phyloP scores from a whole-genome alignment of 257 asterid species.

The Lycium barbarum region DNA sequence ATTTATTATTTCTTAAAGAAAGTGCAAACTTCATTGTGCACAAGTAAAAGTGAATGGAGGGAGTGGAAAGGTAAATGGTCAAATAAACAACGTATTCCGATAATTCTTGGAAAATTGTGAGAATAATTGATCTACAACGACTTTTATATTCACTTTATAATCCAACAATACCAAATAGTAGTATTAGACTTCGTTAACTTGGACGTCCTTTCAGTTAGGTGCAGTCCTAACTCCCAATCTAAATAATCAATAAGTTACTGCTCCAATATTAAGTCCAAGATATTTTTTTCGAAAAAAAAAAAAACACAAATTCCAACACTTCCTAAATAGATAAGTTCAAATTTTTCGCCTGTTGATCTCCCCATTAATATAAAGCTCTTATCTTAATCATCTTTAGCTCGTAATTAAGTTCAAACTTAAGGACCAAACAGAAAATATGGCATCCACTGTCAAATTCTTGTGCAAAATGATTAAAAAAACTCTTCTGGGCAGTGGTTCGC shows the following conservation, averaged over 20 bases:
- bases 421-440: not conserved
- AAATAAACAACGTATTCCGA: not conserved
- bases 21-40: too few relatives aligned
- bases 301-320: not conserved
- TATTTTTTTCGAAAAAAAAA: too few relatives aligned
- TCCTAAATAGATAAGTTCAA: not conserved
- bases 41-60: not conserved
- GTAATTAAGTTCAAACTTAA: not conserved
- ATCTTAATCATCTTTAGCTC: not conserved
- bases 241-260: too few relatives aligned
- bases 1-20: too few relatives aligned
- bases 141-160: not conserved
- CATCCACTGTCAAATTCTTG: slow-evolving; percentile 5
- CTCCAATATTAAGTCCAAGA: too few relatives aligned
- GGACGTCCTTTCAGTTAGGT: too few relatives aligned
- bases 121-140: not conserved
- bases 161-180: not conserved
- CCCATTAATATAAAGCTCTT: not conserved
- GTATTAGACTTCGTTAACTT: not conserved
- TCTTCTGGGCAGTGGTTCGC: not conserved
- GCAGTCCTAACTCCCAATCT: too few relatives aligned
- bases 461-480: not conserved
- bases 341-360: not conserved
- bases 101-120: not conserved
- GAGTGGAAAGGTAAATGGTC: not conserved